These are phyloP conservation scores for Ascochyta lentis DNA, from an alignment of 2,329 filamentous ascomycete species.

Conservation along the genomic window DNA sequence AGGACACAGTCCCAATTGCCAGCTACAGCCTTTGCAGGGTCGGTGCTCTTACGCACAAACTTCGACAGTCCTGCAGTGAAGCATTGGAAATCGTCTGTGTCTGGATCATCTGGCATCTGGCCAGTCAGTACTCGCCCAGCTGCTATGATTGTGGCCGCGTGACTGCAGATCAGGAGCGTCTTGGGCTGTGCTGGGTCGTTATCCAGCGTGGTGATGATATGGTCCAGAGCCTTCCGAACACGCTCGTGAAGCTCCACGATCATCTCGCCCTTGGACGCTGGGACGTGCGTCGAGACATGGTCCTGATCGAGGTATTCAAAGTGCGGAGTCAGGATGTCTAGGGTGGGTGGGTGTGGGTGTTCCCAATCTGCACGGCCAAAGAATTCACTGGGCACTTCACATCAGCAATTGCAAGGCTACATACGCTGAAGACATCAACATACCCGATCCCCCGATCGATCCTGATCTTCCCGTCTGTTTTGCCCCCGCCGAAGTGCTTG, in stretches of 20 bases:
- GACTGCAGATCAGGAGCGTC: constrained; percentile 81
- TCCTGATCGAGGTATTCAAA: constrained; percentile 62
- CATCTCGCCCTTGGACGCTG: constrained; percentile 77
- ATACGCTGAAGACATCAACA: constrained; percentile 17
- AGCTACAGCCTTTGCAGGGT: constrained; percentile 65
- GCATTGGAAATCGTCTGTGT: constrained; percentile 80
- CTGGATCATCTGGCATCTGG: constrained; percentile 71
- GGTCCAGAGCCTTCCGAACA: constrained; percentile 71
- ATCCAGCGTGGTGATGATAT: constrained; percentile 77
- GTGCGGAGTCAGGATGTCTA: constrained; percentile 71
- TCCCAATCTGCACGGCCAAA: constrained; percentile 86
- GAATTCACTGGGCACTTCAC: constrained; percentile 73
- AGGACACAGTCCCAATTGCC: constrained; percentile 81
- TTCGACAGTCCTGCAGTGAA: constrained; percentile 83
- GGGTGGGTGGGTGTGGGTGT: constrained; percentile 78
- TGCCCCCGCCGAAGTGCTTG: constrained; percentile 38
- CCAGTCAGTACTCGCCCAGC: constrained; percentile 85
- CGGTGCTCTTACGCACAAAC: constrained; percentile 60
- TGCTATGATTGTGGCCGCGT: constrained; percentile 89
- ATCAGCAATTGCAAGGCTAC: constrained; percentile 52
- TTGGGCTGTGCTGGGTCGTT: constrained; percentile 66
- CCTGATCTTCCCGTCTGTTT: constrained; percentile 52
- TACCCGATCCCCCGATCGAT: constrained; percentile 62
- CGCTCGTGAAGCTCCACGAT: constrained; percentile 82
- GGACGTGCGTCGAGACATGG: constrained; percentile 70